Evolutionary conservation across 73 alveolate species (phyloP).

Genomic region (Paraurostyla sp.): DNA sequence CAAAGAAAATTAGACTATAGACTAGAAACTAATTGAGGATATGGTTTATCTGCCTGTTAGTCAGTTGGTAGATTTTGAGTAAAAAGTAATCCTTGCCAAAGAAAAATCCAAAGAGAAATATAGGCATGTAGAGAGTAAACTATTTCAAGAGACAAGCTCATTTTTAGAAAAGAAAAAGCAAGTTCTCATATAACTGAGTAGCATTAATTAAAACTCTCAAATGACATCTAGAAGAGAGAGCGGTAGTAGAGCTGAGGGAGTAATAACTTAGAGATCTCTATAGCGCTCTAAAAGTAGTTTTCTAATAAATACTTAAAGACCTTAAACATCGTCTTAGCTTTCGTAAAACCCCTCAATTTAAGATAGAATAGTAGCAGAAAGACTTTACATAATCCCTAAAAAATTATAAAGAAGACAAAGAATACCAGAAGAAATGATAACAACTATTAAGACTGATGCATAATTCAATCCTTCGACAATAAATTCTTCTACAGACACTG

Average conservation of each 20-base stretch:
- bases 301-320: no score
- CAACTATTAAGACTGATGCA: background rate
- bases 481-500: background rate
- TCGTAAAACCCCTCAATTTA: no score
- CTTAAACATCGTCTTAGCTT: no score
- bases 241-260: no score
- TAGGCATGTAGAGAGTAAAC: background rate
- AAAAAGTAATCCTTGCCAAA: background rate
- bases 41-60: background rate
- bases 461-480: background rate
- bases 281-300: no score
- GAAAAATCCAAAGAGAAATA: background rate
- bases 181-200: no score
- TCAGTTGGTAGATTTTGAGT: background rate
- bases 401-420: no score
- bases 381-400: no score
- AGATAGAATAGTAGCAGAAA: no score
- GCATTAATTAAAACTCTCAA: background rate
- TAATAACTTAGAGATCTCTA: no score
- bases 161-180: background rate
- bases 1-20: constrained; percentile 4
- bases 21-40: no score
- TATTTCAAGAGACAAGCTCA: background rate
- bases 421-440: background rate
- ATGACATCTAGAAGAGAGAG: background rate